These are phyloP conservation scores for Powellomyces hirtus DNA, from an alignment of 192 early-diverging fungal genomes.

Conservation along the genomic window DNA sequence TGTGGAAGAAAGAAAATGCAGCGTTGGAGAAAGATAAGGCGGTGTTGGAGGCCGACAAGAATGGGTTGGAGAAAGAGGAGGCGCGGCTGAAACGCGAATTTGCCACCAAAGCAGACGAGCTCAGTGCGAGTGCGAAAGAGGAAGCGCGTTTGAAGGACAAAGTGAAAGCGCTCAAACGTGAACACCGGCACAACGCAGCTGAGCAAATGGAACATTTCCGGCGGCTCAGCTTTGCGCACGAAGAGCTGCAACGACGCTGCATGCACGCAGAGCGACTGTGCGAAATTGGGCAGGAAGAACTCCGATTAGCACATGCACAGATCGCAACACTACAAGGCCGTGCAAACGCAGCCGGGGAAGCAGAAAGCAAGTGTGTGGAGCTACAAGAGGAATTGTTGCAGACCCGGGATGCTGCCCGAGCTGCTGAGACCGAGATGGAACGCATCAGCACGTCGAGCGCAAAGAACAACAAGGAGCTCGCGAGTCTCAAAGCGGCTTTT, in stretches of 20 bases:
- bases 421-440: too few species aligned
- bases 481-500: too few species aligned
- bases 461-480: too few species aligned
- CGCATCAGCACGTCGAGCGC: too few species aligned
- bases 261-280: not conserved
- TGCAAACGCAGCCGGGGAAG: too few species aligned
- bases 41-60: not conserved
- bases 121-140: not conserved
- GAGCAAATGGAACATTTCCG: too few species aligned
- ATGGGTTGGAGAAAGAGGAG: slow-evolving; percentile 7
- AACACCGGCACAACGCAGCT: too few species aligned
- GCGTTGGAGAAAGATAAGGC: not conserved
- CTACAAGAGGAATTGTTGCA: too few species aligned
- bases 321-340: not conserved
- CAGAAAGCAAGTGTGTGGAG: too few species aligned
- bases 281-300: not conserved
- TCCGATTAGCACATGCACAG: not conserved
- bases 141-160: not conserved
- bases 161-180: not conserved
- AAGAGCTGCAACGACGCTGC: not conserved
- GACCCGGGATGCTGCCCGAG: too few species aligned
- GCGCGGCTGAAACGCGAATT: slow-evolving; percentile 12
- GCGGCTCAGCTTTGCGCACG: too few species aligned
- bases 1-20: not conserved
- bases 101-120: not conserved